Evolutionary conservation across 2,329 filamentous ascomycete genomes (phyloP), one percentile per base, ranked within the genome.

Genomic region (Penicillium decumbens): DNA sequence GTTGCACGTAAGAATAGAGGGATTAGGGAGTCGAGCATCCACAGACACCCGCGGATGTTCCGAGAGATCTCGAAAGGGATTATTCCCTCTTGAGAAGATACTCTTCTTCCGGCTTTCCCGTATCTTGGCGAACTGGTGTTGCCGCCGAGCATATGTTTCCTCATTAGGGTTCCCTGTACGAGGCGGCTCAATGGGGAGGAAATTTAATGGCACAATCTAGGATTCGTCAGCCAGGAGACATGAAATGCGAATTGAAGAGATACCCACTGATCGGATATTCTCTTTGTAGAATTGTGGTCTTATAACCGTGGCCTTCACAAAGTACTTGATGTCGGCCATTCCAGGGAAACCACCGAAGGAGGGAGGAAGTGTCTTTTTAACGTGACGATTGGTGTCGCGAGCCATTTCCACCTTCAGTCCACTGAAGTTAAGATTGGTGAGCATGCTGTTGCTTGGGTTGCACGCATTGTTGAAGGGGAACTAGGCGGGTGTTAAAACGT

Each of bases 251-350:
- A 12, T 20, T 37, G 18, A 45, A 37, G 30, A 13, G 33, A 42
- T 30, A 62, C 67, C 47, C 69, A 74, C 72, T 44, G 67, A 65
- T 59, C 91, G 79, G 69, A 89, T 87, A 63, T 96, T 96, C 72
- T 95, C 90, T 65, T 92, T 92, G 71, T 95, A 89, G 51, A 96
- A 79, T 12, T 87, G 85, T 0, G 90, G 89, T n/a, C 90, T 79
- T 63, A 90, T 88, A 5, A 97, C 84, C 0, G 93, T 97, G n/a
- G 87, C 89, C 69, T 98, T 98, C 65, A 97, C 80, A 66, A 88
- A 98, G 72, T 98, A 98, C 59, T 85, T 81, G 52, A 97, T 91
- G 70, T 95, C 90, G 20, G 91, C 92, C 68, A 91, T 83, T 28
- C 85, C 86, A 0, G 89, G 88, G 58, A 93, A 91, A 3, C 89